phyloP scores from a whole-genome alignment of 148 eudicot species.

The Rhododendron williamsianum region DNA sequence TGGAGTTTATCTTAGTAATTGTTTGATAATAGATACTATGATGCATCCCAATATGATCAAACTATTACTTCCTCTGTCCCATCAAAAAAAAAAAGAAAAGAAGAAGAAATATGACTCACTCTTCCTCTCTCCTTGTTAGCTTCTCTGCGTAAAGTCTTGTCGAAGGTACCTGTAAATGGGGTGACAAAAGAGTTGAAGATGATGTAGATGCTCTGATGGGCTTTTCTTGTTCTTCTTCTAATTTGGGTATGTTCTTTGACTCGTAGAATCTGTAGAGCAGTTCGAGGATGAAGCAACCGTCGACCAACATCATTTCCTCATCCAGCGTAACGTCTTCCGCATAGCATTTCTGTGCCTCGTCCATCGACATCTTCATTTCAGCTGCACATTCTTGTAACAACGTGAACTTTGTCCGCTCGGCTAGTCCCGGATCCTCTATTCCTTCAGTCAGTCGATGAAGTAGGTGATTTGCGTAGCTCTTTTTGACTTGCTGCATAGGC shows the following conservation, averaged over 20 bases:
- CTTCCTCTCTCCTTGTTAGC: too few species aligned
- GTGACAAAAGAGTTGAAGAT: neutral
- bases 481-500: constrained; percentile 20
- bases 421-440: neutral
- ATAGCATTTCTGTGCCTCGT: neutral
- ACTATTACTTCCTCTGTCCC: too few species aligned
- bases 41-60: too few species aligned
- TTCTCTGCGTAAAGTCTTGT: too few species aligned
- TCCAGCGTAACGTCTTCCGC: neutral
- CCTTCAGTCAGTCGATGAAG: neutral
- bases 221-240: neutral
- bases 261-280: neutral
- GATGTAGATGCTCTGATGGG: neutral
- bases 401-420: neutral
- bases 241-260: neutral
- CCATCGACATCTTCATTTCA: neutral
- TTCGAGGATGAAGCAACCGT: neutral
- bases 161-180: neutral
- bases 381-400: neutral
- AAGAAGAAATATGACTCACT: too few species aligned
- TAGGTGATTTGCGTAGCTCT: constrained; percentile 21
- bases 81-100: too few species aligned
- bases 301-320: neutral
- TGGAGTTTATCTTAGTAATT: too few species aligned
- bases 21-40: too few species aligned